These are phyloP conservation scores for Stentor coeruleus DNA, from an alignment of 73 alveolate species.

Conservation along the genomic window DNA sequence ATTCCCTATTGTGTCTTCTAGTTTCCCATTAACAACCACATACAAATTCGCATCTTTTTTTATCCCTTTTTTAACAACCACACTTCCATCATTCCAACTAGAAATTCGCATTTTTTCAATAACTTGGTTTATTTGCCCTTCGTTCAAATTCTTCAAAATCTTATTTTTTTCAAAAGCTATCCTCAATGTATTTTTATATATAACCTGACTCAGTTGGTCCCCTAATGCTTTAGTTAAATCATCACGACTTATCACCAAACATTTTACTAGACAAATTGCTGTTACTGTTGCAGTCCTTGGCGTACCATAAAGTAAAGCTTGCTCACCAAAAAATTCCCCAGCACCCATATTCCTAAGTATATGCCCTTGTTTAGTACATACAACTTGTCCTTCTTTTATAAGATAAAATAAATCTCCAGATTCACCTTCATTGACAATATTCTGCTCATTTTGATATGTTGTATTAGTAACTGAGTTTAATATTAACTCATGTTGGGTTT, in stretches of 20 bases:
- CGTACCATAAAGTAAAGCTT: neutral
- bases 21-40: neutral
- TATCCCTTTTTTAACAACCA: neutral
- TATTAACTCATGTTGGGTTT: neutral
- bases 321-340: neutral
- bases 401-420: neutral
- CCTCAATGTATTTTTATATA: neutral
- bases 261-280: neutral
- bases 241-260: neutral
- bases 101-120: neutral
- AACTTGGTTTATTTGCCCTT: neutral
- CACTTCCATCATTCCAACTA: neutral
- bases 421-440: neutral
- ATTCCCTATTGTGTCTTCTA: neutral
- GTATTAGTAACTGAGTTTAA: neutral
- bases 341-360: neutral
- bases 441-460: neutral
- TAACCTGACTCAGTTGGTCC: neutral
- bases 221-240: neutral
- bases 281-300: neutral
- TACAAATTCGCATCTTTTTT: neutral
- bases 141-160: neutral
- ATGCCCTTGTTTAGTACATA: neutral
- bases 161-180: neutral
- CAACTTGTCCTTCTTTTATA: neutral